phyloP scores from a whole-genome alignment of 176 grass and related monocot genomes.

The Hsuehochloa calcarea region DNA sequence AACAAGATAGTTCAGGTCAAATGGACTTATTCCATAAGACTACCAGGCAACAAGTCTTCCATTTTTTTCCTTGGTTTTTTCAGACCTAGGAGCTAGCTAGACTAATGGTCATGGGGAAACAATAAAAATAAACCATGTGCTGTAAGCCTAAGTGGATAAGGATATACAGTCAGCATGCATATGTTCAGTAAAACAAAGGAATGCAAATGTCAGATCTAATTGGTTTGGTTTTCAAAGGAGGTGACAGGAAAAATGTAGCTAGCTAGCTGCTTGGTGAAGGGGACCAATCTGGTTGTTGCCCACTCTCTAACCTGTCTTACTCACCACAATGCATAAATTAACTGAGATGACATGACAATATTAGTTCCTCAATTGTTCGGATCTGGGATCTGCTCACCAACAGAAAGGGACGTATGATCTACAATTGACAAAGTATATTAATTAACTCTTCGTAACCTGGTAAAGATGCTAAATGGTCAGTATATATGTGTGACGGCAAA shows the following conservation, averaged over 20 bases:
- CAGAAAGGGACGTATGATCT: conserved; percentile 32
- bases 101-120: neutral
- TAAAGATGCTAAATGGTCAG: neutral
- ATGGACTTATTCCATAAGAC: no score
- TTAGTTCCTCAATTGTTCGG: conserved; percentile 1
- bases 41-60: neutral
- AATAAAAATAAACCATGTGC: neutral
- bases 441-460: neutral
- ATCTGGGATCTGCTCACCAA: conserved; percentile 16
- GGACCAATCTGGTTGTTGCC: conserved; percentile 34
- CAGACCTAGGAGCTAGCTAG: neutral
- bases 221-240: neutral
- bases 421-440: neutral
- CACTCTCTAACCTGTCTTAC: neutral
- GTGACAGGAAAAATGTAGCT: neutral
- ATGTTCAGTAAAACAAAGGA: neutral
- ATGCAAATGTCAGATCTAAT: conserved; percentile 25
- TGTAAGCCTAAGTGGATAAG: conserved; percentile 25
- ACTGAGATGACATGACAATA: conserved; percentile 4
- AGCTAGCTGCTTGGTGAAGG: conserved; percentile 19
- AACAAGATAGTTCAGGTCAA: no score
- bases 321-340: neutral
- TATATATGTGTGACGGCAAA: neutral
- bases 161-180: conserved; percentile 39
- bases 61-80: neutral